Evolutionary conservation across 306 rosid genomes (phyloP).

Genomic region (Cicer chorassanicum): DNA sequence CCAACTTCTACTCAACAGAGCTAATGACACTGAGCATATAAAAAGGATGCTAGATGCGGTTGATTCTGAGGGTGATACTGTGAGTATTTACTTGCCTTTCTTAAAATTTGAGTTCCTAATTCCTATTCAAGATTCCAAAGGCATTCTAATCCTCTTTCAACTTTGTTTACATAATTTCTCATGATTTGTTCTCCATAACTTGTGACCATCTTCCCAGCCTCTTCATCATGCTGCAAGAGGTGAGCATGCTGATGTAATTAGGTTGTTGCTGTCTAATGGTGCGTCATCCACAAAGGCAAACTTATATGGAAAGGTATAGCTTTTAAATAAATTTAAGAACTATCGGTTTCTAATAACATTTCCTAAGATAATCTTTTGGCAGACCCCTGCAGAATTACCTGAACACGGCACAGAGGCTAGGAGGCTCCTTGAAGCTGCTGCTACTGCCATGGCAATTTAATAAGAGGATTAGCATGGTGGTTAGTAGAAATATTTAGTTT

Average conservation of each 20-base stretch:
- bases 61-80: slow-evolving; percentile 93
- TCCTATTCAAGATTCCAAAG: neutral
- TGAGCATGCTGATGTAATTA: slow-evolving; percentile 72
- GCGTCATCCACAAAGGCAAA: slow-evolving; percentile 67
- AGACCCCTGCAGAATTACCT: slow-evolving; percentile 77
- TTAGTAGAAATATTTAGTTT: slow-evolving; percentile 23
- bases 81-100: slow-evolving; percentile 51
- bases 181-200: slow-evolving; percentile 23
- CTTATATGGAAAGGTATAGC: slow-evolving; percentile 73
- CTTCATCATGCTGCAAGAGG: slow-evolving; percentile 97
- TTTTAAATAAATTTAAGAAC: slow-evolving; percentile 17
- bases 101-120: slow-evolving; percentile 26
- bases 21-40: slow-evolving; percentile 53
- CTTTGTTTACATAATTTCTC: slow-evolving; percentile 8
- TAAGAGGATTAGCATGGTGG: slow-evolving; percentile 40
- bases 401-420: slow-evolving; percentile 71
- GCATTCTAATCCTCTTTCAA: neutral
- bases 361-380: slow-evolving; percentile 40
- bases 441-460: slow-evolving; percentile 43
- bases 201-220: slow-evolving; percentile 63
- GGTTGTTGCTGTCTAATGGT: slow-evolving; percentile 67
- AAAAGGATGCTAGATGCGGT: slow-evolving; percentile 83
- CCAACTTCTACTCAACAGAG: slow-evolving; percentile 67
- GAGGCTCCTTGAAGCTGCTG: slow-evolving; percentile 67
- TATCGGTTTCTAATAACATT: neutral